These are phyloP conservation scores for Rhodotorula glutinis DNA, from an alignment of 1,284 basidiomycete genomes.

Conservation along the genomic window DNA sequence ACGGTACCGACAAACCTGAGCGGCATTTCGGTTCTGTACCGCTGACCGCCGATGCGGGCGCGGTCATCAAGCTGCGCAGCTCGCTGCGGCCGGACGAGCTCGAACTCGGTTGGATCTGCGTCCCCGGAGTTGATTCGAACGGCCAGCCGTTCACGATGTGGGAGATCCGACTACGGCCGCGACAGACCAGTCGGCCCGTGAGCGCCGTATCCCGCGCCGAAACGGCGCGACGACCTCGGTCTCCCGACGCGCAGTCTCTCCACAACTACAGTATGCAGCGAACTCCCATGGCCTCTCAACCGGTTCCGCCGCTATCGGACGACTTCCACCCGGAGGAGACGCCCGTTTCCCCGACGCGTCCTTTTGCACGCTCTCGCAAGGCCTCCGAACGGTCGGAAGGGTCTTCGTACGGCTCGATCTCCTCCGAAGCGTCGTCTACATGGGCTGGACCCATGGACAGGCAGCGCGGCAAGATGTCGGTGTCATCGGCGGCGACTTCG, in stretches of 20 bases:
- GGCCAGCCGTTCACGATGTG: conserved; percentile 19
- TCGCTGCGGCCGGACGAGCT: conserved; percentile 26
- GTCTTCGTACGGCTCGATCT: conserved; percentile 22
- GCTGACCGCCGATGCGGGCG: neutral
- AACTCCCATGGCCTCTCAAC: neutral
- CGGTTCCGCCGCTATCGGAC: neutral
- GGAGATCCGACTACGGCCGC: conserved; percentile 21
- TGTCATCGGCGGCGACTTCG: conserved; percentile 7
- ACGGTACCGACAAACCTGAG: neutral
- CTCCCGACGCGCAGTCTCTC: conserved; percentile 11
- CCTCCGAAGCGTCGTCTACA: conserved; percentile 13
- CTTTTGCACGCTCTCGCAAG: conserved; percentile 8
- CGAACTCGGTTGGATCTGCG: conserved; percentile 21
- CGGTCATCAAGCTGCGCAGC: conserved; percentile 19
- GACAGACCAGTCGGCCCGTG: neutral
- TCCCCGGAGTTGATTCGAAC: conserved; percentile 6
- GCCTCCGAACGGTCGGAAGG: conserved; percentile 1
- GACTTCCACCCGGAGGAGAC: neutral
- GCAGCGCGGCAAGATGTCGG: conserved; percentile 13
- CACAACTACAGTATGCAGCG: conserved; percentile 26
- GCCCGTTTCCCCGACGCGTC: neutral
- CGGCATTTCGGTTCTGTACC: neutral
- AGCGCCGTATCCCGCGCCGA: neutral
- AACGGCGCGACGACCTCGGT: neutral
- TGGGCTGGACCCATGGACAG: neutral